Conservation (phyloP, 257 asterid species). For the Solanum ossicruentum region DNA sequence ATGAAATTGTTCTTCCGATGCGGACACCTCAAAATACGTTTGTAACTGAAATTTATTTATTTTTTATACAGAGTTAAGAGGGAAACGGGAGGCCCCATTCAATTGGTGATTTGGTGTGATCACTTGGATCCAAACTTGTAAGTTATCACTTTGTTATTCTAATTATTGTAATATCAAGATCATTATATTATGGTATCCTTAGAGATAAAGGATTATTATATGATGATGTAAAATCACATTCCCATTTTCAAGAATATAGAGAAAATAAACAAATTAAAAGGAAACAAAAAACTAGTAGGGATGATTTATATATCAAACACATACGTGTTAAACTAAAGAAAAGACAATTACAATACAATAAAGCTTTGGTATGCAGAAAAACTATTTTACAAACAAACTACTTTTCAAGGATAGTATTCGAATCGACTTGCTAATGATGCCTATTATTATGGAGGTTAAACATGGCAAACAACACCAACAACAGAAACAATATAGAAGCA, state of each 20-base stretch:
- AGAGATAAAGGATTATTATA: neutral
- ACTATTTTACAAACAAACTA: neutral
- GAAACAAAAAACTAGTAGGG: neutral
- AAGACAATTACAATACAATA: neutral
- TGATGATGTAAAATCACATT: neutral
- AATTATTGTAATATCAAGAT: neutral
- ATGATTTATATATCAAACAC: neutral
- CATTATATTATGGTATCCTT: neutral
- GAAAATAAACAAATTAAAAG: neutral
- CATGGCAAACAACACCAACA: slow-evolving; percentile 27
- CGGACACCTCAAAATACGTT: neutral
- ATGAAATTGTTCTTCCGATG: too few species aligned
- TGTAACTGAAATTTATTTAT: too few species aligned
- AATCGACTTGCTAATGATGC: neutral
- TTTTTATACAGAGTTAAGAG: neutral
- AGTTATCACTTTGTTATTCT: neutral
- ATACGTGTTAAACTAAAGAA: neutral
- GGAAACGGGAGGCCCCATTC: neutral
- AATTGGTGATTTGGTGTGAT: neutral
- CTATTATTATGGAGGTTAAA: slow-evolving; percentile 28
- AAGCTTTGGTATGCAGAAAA: neutral
- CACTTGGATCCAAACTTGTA: neutral
- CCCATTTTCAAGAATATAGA: neutral
- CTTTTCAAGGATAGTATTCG: neutral
- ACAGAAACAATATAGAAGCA: slow-evolving; percentile 23